A percentile compares a stretch with the other conserved stretches of the same genome.
These are phyloP conservation scores for Auxenochlorella protothecoides DNA, from an alignment of 139 green algal genomes.

Conservation along the genomic window DNA sequence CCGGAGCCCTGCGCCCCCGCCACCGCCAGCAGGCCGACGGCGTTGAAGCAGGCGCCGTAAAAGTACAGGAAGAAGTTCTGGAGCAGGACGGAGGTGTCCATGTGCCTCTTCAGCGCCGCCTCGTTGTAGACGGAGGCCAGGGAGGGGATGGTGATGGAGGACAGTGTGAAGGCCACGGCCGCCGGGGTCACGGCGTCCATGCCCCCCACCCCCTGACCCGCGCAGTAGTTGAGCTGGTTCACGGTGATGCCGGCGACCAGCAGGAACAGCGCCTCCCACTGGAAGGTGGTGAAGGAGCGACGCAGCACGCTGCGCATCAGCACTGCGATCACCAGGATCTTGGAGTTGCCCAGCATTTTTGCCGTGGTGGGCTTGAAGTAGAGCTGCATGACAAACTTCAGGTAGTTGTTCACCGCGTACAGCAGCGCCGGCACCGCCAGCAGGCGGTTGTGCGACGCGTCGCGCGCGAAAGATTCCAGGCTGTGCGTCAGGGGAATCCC, in stretches of 20 bases:
- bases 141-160: slow-evolving; percentile 76
- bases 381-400: slow-evolving; percentile 95
- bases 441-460: slow-evolving; percentile 72
- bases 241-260: slow-evolving; percentile 91
- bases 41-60: slow-evolving; percentile 80
- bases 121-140: slow-evolving; percentile 91
- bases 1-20: not conserved
- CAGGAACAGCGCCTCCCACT: slow-evolving; percentile 92
- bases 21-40: slow-evolving; percentile 30
- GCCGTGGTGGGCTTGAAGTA: slow-evolving; percentile 90
- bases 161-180: slow-evolving; percentile 63
- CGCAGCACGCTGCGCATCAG: slow-evolving; percentile 78
- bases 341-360: slow-evolving; percentile 97
- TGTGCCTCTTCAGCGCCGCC: slow-evolving; percentile 88
- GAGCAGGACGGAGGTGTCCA: slow-evolving; percentile 90
- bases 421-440: slow-evolving; percentile 73
- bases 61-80: slow-evolving; percentile 99
- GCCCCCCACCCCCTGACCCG: slow-evolving; percentile 2
- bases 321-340: slow-evolving; percentile 81
- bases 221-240: slow-evolving; percentile 78
- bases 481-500: slow-evolving; percentile 57
- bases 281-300: slow-evolving; percentile 65
- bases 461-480: slow-evolving; percentile 39
- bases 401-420: slow-evolving; percentile 94
- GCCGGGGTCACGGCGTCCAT: slow-evolving; percentile 17